Conservation (phyloP, 2,329 filamentous ascomycete genomes). For the Fusarium gaditjirri region DNA sequence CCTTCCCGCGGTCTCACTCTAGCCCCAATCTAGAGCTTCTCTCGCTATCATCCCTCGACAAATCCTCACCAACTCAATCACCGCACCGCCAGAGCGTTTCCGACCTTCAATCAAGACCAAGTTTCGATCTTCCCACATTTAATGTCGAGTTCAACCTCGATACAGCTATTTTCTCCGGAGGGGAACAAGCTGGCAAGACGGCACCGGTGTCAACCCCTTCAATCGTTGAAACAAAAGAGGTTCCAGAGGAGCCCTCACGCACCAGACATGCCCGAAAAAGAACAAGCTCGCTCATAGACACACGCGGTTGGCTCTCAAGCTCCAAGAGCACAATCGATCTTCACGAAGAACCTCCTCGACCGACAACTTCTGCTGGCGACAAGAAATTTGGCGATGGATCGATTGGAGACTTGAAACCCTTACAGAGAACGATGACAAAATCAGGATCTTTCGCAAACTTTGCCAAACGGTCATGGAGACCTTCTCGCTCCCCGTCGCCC, state of each 20-base stretch:
- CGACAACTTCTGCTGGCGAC: conserved; percentile 44
- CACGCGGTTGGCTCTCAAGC: conserved; percentile 63
- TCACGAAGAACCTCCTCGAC: conserved; percentile 38
- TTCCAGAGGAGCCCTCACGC: conserved; percentile 29
- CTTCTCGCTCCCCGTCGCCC: conserved; percentile 62
- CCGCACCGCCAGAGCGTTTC: conserved; percentile 33
- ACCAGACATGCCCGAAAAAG: conserved; percentile 47
- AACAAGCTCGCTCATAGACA: conserved; percentile 60
- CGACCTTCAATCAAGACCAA: conserved; percentile 28
- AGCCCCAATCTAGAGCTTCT: conserved; percentile 45
- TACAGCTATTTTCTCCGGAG: conserved; percentile 55
- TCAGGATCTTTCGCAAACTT: conserved; percentile 62
- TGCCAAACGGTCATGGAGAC: conserved; percentile 63
- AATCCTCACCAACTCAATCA: conserved; percentile 37
- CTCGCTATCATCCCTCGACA: conserved; percentile 44
- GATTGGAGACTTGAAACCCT: conserved; percentile 41
- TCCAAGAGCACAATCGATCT: conserved; percentile 53
- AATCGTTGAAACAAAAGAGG: conserved; percentile 39
- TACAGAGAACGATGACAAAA: conserved; percentile 52
- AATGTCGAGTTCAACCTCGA: conserved; percentile 62
- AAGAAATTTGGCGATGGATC: conserved; percentile 32
- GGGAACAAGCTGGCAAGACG: conserved; percentile 26
- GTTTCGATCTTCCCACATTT: conserved; percentile 64
- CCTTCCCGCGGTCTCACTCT: conserved; percentile 51
- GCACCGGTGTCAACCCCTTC: conserved; percentile 24